Evolutionary conservation across 2,329 filamentous ascomycete species (phyloP).

Genomic region (Graphilbum sp.): DNA sequence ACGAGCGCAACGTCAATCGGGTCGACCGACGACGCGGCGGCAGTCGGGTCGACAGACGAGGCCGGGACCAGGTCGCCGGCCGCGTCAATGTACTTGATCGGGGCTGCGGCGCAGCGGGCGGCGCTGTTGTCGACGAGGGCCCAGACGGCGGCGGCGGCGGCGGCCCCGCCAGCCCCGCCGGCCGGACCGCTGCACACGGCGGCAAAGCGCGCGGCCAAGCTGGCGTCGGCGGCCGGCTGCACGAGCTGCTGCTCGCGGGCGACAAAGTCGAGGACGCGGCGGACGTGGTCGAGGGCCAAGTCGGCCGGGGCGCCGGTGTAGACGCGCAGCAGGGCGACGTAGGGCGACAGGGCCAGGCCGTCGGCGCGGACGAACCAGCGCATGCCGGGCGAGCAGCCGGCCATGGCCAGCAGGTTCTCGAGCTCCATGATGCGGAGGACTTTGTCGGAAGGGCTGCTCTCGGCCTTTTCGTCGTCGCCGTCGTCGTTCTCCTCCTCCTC

Average conservation of each 20-base stretch:
- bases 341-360: conserved; percentile 48
- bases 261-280: conserved; percentile 40
- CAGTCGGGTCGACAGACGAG: too few species aligned
- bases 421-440: conserved; percentile 55
- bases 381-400: conserved; percentile 66
- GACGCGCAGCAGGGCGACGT: conserved; percentile 51
- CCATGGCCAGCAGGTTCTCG: conserved; percentile 66
- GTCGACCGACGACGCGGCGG: conserved; percentile 34
- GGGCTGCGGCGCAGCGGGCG: conserved; percentile 54
- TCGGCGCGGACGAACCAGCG: conserved; percentile 74
- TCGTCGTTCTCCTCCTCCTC: conserved; percentile 25
- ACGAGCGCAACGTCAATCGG: conserved; percentile 51
- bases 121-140: conserved; percentile 71
- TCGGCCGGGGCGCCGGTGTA: conserved; percentile 30
- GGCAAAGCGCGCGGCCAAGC: too few species aligned
- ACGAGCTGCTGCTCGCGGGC: conserved; percentile 47
- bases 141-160: conserved; percentile 38
- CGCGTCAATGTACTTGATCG: conserved; percentile 70
- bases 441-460: conserved; percentile 25
- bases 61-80: conserved; percentile 32
- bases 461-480: conserved; percentile 27
- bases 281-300: conserved; percentile 33
- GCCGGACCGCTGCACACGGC: too few species aligned
- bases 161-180: too few species aligned
- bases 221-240: conserved; percentile 1